Conservation (phyloP, 23 red algal genomes). For the Gracilaria caudata region DNA sequence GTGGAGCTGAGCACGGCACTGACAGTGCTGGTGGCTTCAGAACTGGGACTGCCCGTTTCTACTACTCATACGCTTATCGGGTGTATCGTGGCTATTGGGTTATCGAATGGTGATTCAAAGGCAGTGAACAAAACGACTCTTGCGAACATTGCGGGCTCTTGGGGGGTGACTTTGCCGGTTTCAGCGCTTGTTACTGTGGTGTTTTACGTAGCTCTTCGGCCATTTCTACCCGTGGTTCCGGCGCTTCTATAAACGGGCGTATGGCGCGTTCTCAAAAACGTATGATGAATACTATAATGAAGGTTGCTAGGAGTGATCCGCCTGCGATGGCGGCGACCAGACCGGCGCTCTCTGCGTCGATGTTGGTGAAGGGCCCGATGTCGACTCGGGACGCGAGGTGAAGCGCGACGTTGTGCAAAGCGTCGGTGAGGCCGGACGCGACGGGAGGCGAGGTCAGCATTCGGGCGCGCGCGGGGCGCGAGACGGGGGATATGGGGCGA, state of each 20-base stretch:
- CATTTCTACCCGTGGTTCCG: slow-evolving; percentile 71
- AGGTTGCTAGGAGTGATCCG: slow-evolving; percentile 34
- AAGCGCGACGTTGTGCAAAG: not conserved
- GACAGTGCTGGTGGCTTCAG: slow-evolving; percentile 93
- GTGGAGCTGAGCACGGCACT: slow-evolving; percentile 94
- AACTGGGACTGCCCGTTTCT: slow-evolving; percentile 90
- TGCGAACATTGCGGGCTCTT: slow-evolving; percentile 73
- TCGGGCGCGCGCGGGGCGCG: not conserved
- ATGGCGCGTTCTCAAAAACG: slow-evolving; percentile 36
- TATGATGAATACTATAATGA: slow-evolving; percentile 52
- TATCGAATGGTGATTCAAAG: slow-evolving; percentile 69
- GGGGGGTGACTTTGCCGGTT: slow-evolving; percentile 86
- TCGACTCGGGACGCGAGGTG: slow-evolving; percentile 38
- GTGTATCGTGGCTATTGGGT: slow-evolving; percentile 93
- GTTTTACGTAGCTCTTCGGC: slow-evolving; percentile 68
- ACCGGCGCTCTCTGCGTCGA: slow-evolving; percentile 49
- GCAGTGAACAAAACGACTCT: slow-evolving; percentile 81
- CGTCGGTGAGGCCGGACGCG: not conserved
- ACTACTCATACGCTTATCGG: slow-evolving; percentile 96
- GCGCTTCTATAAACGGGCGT: slow-evolving; percentile 19
- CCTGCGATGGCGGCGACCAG: slow-evolving; percentile 44
- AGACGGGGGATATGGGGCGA: not conserved
- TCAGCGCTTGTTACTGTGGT: slow-evolving; percentile 73
- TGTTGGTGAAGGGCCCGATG: slow-evolving; percentile 68
- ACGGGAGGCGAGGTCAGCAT: not conserved